Conservation (phyloP, 352 stramenopile genomes). For the Globisporangium abappressorium region DNA sequence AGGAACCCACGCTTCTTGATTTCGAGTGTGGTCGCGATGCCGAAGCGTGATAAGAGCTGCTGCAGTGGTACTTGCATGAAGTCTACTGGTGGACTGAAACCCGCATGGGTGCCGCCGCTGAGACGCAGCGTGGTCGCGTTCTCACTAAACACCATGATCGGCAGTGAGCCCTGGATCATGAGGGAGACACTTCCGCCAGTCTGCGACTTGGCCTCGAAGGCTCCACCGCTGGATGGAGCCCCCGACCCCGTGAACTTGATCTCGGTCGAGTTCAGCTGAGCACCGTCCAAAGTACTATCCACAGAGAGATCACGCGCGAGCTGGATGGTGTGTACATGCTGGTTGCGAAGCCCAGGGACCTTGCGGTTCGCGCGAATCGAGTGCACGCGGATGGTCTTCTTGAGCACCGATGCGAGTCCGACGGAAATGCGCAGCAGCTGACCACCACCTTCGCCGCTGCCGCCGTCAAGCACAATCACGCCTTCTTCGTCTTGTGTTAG, state of each 20-base stretch:
- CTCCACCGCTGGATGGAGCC: slow-evolving; percentile 14
- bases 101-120: slow-evolving; percentile 53
- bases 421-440: slow-evolving; percentile 87
- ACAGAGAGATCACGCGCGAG: slow-evolving; percentile 39
- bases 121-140: slow-evolving; percentile 30
- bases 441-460: slow-evolving; percentile 81
- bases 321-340: slow-evolving; percentile 81
- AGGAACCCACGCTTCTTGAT: slow-evolving; percentile 50
- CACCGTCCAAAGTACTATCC: slow-evolving; percentile 29
- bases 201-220: slow-evolving; percentile 33
- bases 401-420: slow-evolving; percentile 61
- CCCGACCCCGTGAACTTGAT: slow-evolving; percentile 33
- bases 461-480: slow-evolving; percentile 42
- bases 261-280: slow-evolving; percentile 43
- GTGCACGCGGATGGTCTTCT: slow-evolving; percentile 57
- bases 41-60: slow-evolving; percentile 43
- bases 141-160: slow-evolving; percentile 39
- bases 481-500: slow-evolving; percentile 6
- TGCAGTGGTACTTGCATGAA: slow-evolving; percentile 53
- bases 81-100: slow-evolving; percentile 60
- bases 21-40: slow-evolving; percentile 28
- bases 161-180: slow-evolving; percentile 64
- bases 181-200: slow-evolving; percentile 59
- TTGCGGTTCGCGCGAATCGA: slow-evolving; percentile 77
- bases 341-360: slow-evolving; percentile 68